A percentile compares a stretch with the other conserved stretches of the same genome.
Conservation (phyloP, 495 filamentous ascomycete genomes). For the Stereocaulon alpinum region DNA sequence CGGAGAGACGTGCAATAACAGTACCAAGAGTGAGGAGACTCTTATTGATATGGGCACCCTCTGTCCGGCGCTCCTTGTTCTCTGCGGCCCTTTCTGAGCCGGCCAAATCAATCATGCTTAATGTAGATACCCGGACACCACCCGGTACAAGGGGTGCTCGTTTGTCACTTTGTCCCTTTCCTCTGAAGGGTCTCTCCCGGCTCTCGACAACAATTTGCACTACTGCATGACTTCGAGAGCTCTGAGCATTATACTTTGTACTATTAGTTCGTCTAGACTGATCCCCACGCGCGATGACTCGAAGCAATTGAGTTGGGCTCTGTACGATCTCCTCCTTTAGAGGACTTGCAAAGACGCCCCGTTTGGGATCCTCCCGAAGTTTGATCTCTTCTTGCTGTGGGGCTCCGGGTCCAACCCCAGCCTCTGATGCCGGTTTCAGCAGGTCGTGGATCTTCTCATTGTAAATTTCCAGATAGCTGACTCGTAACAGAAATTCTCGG, state of each 20-base stretch:
- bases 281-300: slow-evolving; percentile 92
- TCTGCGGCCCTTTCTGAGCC: slow-evolving; percentile 94
- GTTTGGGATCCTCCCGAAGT: slow-evolving; percentile 86
- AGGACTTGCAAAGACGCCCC: slow-evolving; percentile 92
- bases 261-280: slow-evolving; percentile 79
- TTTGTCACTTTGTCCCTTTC: slow-evolving; percentile 53
- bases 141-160: slow-evolving; percentile 71
- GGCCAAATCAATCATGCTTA: slow-evolving; percentile 92
- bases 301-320: slow-evolving; percentile 86
- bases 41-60: slow-evolving; percentile 98
- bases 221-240: slow-evolving; percentile 93
- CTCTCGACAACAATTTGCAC: slow-evolving; percentile 98
- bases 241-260: slow-evolving; percentile 92
- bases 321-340: slow-evolving; percentile 98
- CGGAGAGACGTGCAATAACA: slow-evolving; percentile 79
- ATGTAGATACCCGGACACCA: slow-evolving; percentile 87
- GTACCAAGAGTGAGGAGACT: slow-evolving; percentile 90
- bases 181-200: slow-evolving; percentile 61
- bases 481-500: slow-evolving; percentile 86
- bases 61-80: slow-evolving; percentile 83
- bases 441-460: slow-evolving; percentile 97
- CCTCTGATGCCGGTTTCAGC: slow-evolving; percentile 56
- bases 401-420: slow-evolving; percentile 34
- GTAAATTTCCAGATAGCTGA: slow-evolving; percentile 98
- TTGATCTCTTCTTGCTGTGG: slow-evolving; percentile 81